Conservation (phyloP, 1,284 basidiomycete species). For the Ceratobasidium sp. region DNA sequence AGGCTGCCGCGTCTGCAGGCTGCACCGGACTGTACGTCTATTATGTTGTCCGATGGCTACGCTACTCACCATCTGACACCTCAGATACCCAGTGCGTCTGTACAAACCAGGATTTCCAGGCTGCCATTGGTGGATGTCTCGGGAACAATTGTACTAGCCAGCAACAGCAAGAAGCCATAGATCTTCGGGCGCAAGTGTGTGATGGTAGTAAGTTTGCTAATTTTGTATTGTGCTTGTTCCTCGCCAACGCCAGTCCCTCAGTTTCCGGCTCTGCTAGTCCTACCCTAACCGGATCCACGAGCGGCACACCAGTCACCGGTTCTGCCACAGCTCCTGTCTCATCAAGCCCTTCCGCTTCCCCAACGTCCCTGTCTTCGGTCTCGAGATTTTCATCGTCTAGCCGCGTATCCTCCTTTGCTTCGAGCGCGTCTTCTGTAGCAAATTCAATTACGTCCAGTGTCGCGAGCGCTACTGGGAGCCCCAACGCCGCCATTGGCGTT, state of each 20-base stretch:
- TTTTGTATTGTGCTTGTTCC: no score
- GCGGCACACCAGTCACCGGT: no score
- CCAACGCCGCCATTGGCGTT: background rate
- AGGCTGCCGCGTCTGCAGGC: conserved; percentile 3
- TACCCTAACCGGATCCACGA: no score
- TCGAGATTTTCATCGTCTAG: background rate
- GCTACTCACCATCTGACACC: background rate
- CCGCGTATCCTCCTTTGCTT: background rate
- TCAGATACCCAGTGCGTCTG: background rate
- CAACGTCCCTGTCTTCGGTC: background rate
- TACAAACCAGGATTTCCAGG: background rate
- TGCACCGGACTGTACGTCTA: background rate
- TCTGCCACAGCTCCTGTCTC: background rate
- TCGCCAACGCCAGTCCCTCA: no score
- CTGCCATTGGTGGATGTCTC: no score
- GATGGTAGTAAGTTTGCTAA: no score
- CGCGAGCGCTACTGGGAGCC: background rate
- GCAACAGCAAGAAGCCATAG: no score
- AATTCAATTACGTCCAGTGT: background rate
- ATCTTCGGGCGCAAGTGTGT: no score
- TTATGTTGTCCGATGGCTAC: no score
- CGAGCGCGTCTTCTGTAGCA: background rate
- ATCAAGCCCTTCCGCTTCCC: no score
- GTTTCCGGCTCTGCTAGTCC: no score
- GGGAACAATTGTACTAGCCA: no score